Percentiles rank a stretch among this genome's conserved stretches.
phyloP scores from a whole-genome alignment of 2,329 filamentous ascomycete genomes.

The Plectosphaerella plurivora region DNA sequence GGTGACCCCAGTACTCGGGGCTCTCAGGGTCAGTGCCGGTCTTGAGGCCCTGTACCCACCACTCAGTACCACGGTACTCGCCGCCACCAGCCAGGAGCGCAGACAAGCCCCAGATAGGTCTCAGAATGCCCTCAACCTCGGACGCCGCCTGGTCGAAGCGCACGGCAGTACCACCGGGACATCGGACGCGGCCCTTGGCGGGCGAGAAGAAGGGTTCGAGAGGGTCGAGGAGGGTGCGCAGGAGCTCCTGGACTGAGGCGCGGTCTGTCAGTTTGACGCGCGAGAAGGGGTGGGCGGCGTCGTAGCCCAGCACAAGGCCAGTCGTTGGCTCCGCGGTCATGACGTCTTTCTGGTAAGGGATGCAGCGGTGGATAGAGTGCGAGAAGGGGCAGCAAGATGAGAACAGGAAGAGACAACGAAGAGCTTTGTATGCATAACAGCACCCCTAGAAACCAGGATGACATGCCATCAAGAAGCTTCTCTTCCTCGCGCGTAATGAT shows the following conservation, averaged over 20 bases:
- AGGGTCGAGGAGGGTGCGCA: slow-evolving; percentile 63
- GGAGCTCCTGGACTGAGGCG: slow-evolving; percentile 55
- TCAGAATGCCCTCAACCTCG: slow-evolving; percentile 71
- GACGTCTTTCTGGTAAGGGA: not conserved
- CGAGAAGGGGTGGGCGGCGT: slow-evolving; percentile 51
- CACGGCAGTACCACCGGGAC: slow-evolving; percentile 66
- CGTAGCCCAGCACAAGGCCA: slow-evolving; percentile 41
- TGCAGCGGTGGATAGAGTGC: not conserved
- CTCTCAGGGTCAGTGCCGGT: slow-evolving; percentile 66
- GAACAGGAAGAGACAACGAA: not conserved
- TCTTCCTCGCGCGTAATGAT: not conserved
- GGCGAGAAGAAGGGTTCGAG: slow-evolving; percentile 69
- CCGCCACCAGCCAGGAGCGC: slow-evolving; percentile 66
- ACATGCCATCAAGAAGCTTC: not conserved
- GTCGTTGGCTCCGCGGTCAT: slow-evolving; percentile 5
- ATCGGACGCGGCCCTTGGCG: slow-evolving; percentile 58
- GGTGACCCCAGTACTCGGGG: slow-evolving; percentile 72
- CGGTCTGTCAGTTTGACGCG: slow-evolving; percentile 45
- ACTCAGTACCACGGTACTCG: slow-evolving; percentile 56
- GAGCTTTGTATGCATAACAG: not conserved
- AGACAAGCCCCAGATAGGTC: slow-evolving; percentile 72
- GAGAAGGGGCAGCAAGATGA: not conserved
- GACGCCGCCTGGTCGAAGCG: slow-evolving; percentile 74
- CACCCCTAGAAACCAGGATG: not conserved
- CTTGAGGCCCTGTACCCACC: slow-evolving; percentile 67